Base-by-base conservation (phyloP, 1,139 yeast genomes). In the Hyphopichia burtonii region DNA sequence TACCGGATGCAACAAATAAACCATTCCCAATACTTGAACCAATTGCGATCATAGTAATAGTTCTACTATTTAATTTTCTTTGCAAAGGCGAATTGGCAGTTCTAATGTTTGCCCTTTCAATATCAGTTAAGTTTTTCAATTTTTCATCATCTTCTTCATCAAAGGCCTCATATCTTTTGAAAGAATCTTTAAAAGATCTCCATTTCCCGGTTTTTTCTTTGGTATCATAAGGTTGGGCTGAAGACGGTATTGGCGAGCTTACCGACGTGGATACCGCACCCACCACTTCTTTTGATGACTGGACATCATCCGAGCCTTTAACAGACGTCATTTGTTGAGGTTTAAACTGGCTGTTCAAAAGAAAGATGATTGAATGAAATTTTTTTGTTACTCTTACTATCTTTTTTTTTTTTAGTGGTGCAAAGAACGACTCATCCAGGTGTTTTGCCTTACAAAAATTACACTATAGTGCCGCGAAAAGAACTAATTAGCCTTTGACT, bases 11-110 rank as follows among this genome's bases (percentile, higher is more conserved):
- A 34, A 71, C 66, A 42, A 68, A 69, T 32, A 71, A 55, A 39
- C 76, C 76, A 22, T 70, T 61, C 32, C 77, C 77, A 33, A 71
- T 68, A 37, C 69, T 63, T 20, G 74, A 73, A 30, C 75, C 71
- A 39, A 71, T 53, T 23, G 74, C 70, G 45, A 71, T 70, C 64
- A 68, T 66, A 40, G 67, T 70, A 43, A 70, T 57, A 47, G 69
- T 75, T 56, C 74, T 59, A 27, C 64, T 58, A 44, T 60, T 65
- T 43, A 68, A 58, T 14, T 65, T 55, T 41, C 68, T 52, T 12
- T 62, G 53, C 33, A 64, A 53, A 7, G 68, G 69, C 18, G 63
- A 54, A 12, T 60, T 60, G n/a, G 68, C 58, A 10, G 68, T 63
- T 15, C 60, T 59, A 22, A 64, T 53, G 10, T 68, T 66, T 36